A percentile compares a stretch with the other conserved stretches of the same genome.
Conservation (phyloP, 306 rosid genomes). For the Psophocarpus tetragonolobus region DNA sequence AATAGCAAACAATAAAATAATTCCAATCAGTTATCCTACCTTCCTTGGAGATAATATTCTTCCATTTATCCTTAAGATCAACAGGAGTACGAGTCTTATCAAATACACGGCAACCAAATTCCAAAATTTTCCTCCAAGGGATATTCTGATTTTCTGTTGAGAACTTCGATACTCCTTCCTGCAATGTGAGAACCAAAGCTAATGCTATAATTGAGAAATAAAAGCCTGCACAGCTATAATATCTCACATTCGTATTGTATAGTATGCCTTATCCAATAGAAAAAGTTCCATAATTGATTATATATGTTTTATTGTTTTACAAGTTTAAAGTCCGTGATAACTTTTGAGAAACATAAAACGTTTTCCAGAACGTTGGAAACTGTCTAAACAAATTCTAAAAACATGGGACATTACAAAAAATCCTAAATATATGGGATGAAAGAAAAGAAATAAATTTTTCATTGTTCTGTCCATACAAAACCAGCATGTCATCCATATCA, state of each 20-base stretch:
- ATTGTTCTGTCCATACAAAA: conserved; percentile 3
- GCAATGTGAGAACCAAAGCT: conserved; percentile 28
- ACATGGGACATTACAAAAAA: neutral
- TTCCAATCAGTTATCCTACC: conserved; percentile 29
- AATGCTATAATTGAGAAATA: conserved; percentile 11
- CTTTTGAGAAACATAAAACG: conserved; percentile 5
- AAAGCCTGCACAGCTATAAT: neutral
- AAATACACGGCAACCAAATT: conserved; percentile 41
- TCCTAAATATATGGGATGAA: neutral
- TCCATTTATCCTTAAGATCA: conserved; percentile 90
- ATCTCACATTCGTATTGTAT: conserved; percentile 7
- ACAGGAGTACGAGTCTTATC: conserved; percentile 41
- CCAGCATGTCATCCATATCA: neutral
- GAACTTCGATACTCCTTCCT: conserved; percentile 67
- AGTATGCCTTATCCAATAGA: neutral
- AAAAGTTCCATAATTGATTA: neutral
- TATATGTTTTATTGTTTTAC: conserved; percentile 7
- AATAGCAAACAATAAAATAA: neutral
- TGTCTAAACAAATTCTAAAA: conserved; percentile 20
- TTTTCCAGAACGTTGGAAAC: neutral
- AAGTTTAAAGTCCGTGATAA: conserved; percentile 2
- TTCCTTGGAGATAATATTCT: conserved; percentile 37
- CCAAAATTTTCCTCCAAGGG: conserved; percentile 53
- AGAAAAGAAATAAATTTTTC: conserved; percentile 6
- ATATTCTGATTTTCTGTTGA: conserved; percentile 34